Base-by-base conservation (phyloP, 345 rosid genomes). In the Eucalyptus cladocalyx region DNA sequence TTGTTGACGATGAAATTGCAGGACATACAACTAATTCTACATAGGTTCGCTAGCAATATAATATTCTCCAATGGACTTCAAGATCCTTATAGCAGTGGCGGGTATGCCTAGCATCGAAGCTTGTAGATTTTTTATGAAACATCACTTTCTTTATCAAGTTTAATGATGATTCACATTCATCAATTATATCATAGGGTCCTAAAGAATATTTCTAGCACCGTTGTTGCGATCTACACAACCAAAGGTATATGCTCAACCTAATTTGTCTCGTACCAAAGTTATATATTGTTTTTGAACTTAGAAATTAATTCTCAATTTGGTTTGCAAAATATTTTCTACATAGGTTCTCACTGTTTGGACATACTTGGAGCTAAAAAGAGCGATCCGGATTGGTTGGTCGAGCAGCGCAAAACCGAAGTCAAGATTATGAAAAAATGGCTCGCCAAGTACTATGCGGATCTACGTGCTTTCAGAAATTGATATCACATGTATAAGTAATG, bases 1-100 rank as follows among this genome's bases (percentile, higher is more conserved):
- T 6, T 6, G n/a, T 40, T 86, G 37, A 43, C n/a, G 17, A 14
- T 60, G 9, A 21, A 86, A 19, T 88, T 56, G 89, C 93, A 94
- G 95, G 94, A 94, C 37, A 40, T 94, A 34, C 92, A 94, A 54
- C 87, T 91, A 88, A 88, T 92, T 87, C 93, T 95, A 13, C 90
- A 89, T 23, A 89, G 91, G 26, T 94, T 94, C 88, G 94, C 88
- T n/a, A 95, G 95, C 93, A 95, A 95, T 89, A 93, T 95, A 86
- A 94, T 95, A 86, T 95, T 94, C 95, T 95, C 96, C 6, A 95
- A 95, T 62, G 95, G 96, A 56, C 90, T 94, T 6, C 86, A 87
- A 88, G 95, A 95, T 93, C 96, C 96, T 87, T 92, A 92, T 32
- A 93, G 95, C 87, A 90, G 90, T 26, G 93, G 93, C 92, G 94